Evolutionary conservation across 2,329 filamentous ascomycete species (phyloP), one percentile per base, ranked within the genome.

Genomic region (Periconia sp.): DNA sequence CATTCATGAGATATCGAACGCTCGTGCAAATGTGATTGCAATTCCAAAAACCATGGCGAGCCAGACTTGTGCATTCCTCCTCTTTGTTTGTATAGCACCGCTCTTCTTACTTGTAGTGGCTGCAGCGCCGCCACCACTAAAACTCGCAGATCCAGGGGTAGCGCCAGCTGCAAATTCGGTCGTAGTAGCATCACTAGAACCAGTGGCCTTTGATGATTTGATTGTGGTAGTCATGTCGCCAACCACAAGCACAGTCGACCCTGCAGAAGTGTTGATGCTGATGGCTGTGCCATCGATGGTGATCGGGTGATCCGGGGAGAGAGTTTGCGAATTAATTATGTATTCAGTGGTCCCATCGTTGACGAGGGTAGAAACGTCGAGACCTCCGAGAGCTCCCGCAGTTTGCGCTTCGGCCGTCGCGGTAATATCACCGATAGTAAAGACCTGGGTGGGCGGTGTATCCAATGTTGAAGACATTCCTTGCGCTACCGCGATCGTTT

Each of bases 291-390:
- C 47, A 4, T 47, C 34, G 9, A 59, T 23, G 3, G 49, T 59
- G 16, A 58, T 40, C 1, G 52, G 47, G 24, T 52, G 51, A 7
- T 42, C 50, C 18, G 54, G 51, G 13, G 43, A 39, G 5, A 59
- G 50, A 5, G 56, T 59, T 23, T 59, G 52, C 12, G 43, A 48
- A n/a, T 29, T 44, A 17, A 59, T 25, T 15, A 57, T 21, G 31
- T 50, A 46, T 36, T 50, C 28, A 2, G 49, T 57, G 2, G 52
- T 54, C 4, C 55, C 52, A 9, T 44, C 35, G 12, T 48, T 23
- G 6, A 57, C 34, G 5, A 35, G 40, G 5, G 56, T 52, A 4
- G 43, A 41, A 17, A 61, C 36, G 8, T 28, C 9, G 19, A 44
- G 4, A 9, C 29, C 11, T 29, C n/a, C n/a, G n/a, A n/a, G n/a